These are phyloP conservation scores for Lactuca sativa DNA, from an alignment of 129 eudicot genomes.

Conservation along the genomic window DNA sequence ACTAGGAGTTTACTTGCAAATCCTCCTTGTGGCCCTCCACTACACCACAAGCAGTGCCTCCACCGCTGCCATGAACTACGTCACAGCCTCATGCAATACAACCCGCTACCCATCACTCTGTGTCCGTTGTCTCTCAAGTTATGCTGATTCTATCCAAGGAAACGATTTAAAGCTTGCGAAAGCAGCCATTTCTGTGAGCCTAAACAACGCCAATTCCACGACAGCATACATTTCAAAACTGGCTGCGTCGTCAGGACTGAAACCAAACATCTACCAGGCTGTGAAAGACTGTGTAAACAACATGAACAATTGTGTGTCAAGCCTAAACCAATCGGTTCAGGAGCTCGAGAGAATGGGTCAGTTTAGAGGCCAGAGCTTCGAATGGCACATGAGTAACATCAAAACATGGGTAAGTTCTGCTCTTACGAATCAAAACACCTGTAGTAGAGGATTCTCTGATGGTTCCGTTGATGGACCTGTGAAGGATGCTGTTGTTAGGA, in stretches of 20 bases:
- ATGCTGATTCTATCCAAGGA: conserved; percentile 40
- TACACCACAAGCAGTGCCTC: conserved; percentile 19
- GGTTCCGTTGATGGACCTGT: conserved; percentile 50
- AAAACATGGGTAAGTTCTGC: conserved; percentile 95
- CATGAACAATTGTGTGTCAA: conserved; percentile 57
- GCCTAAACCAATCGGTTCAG: conserved; percentile 53
- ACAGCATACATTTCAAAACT: conserved; percentile 43
- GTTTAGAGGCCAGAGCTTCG: conserved; percentile 41
- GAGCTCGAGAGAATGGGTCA: conserved; percentile 48
- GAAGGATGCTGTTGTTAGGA: conserved; percentile 47
- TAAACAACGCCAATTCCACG: conserved; percentile 50
- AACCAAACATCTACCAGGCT: conserved; percentile 45
- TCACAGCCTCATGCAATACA: conserved; percentile 49
- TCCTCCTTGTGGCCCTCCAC: conserved; percentile 36
- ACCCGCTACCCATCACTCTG: conserved; percentile 73
- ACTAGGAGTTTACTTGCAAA: conserved; percentile 34
- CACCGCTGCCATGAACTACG: conserved; percentile 43
- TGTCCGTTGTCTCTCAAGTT: conserved; percentile 51
- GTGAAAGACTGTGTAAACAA: conserved; percentile 60
- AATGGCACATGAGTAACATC: conserved; percentile 79
- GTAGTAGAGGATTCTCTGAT: conserved; percentile 67
- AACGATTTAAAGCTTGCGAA: conserved; percentile 54
- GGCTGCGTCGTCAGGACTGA: conserved; percentile 32
- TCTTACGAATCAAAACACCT: conserved; percentile 61
- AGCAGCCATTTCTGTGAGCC: conserved; percentile 64